Evolutionary conservation across 2,329 filamentous ascomycete genomes (phyloP), one percentile per base, ranked within the genome.

Genomic region (Penicillium corylophilum): DNA sequence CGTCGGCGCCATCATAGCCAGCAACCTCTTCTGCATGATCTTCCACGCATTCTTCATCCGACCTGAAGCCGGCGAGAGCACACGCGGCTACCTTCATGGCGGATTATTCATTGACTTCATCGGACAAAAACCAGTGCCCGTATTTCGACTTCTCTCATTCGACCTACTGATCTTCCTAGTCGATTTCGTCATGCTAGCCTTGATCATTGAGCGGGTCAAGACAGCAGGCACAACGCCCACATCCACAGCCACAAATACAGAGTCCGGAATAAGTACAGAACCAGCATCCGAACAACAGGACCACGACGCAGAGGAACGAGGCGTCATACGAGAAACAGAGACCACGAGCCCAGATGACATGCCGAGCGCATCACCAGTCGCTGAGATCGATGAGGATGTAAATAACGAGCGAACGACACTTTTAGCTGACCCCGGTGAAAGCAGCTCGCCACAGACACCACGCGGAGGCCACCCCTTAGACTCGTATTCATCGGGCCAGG

Each of bases 51-150:
- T 85, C 62, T 74, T 77, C 54, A 74, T 74, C 16, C 72, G 79
- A 36, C 75, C 83, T 5, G 68, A 78, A 50, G 74, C 73, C n/a
- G 78, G 77, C 5, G 80, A 82, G 57, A 72, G 74, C 44, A 74
- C 72, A 4, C 64, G 80, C 26, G 77, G 75, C 16, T 85, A 85
- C 64, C 70, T 85, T 12, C 82, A 86, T 62, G 83, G 84, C 5
- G 82, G 84, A 2, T 58, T 86, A 44, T 76, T 84, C 58, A 82
- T 87, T 62, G 83, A 86, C 67, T 85, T 86, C 62, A 80, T 86
- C 47, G 83, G 84, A 15, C 81, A 85, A 65, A 75, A 78, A 2
- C 82, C 82, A 2, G 76, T 79, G 3, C 78, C 80, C 47, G 80
- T 79, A 62, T 65, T 77, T 43, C 75, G 77, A 56, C 72, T 86